phyloP scores from a whole-genome alignment of 805 yeast species.

The Yamadazyma philogaea region DNA sequence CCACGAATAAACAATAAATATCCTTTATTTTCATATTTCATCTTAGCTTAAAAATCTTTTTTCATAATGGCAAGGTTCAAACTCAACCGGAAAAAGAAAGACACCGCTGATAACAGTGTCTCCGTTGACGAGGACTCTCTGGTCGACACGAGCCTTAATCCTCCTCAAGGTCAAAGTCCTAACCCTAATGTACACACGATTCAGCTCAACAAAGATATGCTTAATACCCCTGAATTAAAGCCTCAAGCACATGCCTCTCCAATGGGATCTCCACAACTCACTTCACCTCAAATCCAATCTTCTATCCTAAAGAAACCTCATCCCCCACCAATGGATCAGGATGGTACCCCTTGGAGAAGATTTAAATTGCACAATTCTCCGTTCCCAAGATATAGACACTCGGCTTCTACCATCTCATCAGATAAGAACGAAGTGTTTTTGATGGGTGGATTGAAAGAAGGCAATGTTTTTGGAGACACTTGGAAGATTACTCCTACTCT shows the following conservation, averaged over 20 bases:
- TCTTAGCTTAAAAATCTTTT: neutral
- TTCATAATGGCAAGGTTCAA: constrained; percentile 55
- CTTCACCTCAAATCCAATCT: constrained; percentile 11
- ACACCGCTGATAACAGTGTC: constrained; percentile 7
- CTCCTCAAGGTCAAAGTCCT: constrained; percentile 1
- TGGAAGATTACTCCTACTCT: constrained; percentile 72
- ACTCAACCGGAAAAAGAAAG: constrained; percentile 44
- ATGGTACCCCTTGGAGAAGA: constrained; percentile 62
- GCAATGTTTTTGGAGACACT: constrained; percentile 90
- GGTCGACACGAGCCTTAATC: neutral
- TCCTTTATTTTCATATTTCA: neutral
- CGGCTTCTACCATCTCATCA: constrained; percentile 73
- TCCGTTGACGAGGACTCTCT: constrained; percentile 15
- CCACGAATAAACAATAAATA: constrained; percentile 6
- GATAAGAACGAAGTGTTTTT: constrained; percentile 79
- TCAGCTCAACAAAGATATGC: neutral
- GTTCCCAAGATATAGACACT: constrained; percentile 92
- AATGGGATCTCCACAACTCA: constrained; percentile 3
- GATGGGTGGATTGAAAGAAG: constrained; percentile 94
- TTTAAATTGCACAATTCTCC: constrained; percentile 71
- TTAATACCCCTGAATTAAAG: no score
- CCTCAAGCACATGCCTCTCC: no score
- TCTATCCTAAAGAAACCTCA: constrained; percentile 11
- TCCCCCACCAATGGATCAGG: constrained; percentile 5
- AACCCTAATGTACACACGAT: neutral